These are phyloP conservation scores for Bacterosira constricta DNA, from an alignment of 108 stramenopile species.

Conservation along the genomic window DNA sequence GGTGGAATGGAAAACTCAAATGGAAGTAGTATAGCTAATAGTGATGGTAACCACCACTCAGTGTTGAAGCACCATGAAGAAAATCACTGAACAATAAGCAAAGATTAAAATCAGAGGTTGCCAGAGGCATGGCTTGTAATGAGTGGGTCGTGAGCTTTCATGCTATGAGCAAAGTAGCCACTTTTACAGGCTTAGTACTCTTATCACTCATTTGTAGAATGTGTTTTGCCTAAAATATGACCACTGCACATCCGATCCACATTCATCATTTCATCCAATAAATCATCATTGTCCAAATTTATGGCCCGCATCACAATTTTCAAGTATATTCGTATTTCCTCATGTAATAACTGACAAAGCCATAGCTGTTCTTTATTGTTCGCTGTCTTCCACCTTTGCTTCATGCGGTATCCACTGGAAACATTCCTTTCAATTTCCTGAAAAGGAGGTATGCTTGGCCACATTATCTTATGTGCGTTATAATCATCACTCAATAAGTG, in stretches of 20 bases:
- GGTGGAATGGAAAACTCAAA: too few relatives aligned
- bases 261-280: conserved; percentile 4
- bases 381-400: conserved; percentile 1
- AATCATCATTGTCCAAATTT: conserved; percentile 20
- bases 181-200: too few relatives aligned
- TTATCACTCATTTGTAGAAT: neutral
- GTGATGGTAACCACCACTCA: too few relatives aligned
- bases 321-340: conserved; percentile 20
- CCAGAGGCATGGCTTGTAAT: neutral
- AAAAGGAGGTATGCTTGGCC: conserved; percentile 9
- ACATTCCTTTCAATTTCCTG: conserved; percentile 18
- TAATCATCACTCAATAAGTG: neutral
- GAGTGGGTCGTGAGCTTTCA: neutral
- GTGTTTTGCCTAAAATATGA: neutral
- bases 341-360: conserved; percentile 13
- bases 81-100: too few relatives aligned
- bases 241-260: conserved; percentile 14
- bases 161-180: too few relatives aligned
- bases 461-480: neutral
- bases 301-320: conserved; percentile 21
- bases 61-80: too few relatives aligned
- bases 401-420: neutral
- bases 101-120: too few relatives aligned
- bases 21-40: too few relatives aligned
- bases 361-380: neutral